phyloP scores from a whole-genome alignment of 106 monocot genomes.

The Apostasia shenzhenica region DNA sequence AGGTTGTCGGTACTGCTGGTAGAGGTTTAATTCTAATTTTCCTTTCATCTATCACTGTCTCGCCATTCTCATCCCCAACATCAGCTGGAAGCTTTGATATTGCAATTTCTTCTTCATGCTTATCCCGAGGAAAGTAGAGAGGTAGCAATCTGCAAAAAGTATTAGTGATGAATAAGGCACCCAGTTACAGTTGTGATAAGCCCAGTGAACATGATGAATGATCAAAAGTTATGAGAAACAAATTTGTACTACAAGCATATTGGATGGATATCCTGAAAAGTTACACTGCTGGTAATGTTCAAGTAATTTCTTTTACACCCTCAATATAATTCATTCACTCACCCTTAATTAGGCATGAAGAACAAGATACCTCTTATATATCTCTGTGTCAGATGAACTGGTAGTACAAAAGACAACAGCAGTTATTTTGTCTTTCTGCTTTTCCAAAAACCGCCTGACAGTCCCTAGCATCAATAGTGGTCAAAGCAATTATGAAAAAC shows the following conservation, averaged over 20 bases:
- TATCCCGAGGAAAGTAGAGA: constrained; percentile 94
- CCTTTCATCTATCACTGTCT: constrained; percentile 90
- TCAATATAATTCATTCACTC: constrained; percentile 1
- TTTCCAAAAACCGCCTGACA: constrained; percentile 93
- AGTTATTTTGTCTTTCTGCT: constrained; percentile 92
- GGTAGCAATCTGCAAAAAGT: constrained; percentile 78
- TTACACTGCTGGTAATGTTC: no score
- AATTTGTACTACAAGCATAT: background rate
- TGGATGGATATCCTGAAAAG: background rate
- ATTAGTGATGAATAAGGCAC: background rate
- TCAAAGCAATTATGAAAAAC: constrained; percentile 1
- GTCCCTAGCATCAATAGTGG: constrained; percentile 49
- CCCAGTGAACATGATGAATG: background rate
- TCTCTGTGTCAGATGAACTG: constrained; percentile 89
- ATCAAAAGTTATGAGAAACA: background rate
- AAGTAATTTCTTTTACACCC: background rate
- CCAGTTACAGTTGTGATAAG: no score
- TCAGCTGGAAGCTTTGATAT: constrained; percentile 94
- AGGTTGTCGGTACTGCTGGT: constrained; percentile 38
- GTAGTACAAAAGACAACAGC: constrained; percentile 95
- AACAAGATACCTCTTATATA: constrained; percentile 79
- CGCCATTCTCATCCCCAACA: constrained; percentile 99
- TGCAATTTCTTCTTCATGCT: constrained; percentile 95
- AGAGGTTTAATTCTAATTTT: constrained; percentile 98
- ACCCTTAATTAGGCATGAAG: background rate